Evolutionary conservation across 352 stramenopile genomes (phyloP).

Genomic region (Plasmopara muralis): DNA sequence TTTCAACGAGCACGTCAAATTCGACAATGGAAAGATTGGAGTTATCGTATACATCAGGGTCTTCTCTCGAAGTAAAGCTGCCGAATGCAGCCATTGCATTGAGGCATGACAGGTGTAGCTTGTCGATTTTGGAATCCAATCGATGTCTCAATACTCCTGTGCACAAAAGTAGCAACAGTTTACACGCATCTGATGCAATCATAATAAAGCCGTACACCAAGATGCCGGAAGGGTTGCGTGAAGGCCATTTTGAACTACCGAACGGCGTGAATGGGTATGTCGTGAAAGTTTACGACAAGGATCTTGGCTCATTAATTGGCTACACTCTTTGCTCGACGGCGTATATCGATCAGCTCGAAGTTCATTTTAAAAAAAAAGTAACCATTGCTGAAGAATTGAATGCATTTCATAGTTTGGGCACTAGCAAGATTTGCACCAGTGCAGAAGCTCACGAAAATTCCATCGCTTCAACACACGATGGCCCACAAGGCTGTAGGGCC

Average conservation of each 20-base stretch:
- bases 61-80: constrained; percentile 38
- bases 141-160: constrained; percentile 22
- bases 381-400: constrained; percentile 47
- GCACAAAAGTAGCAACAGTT: constrained; percentile 19
- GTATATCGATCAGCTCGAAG: constrained; percentile 67
- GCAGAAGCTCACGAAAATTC: constrained; percentile 12
- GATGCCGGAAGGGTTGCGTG: constrained; percentile 36
- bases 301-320: constrained; percentile 73
- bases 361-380: constrained; percentile 47
- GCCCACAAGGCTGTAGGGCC: not conserved
- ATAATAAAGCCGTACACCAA: constrained; percentile 48
- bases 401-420: constrained; percentile 15
- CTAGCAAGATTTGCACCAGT: constrained; percentile 16
- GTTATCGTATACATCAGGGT: constrained; percentile 35
- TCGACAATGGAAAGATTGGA: constrained; percentile 33
- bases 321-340: constrained; percentile 69
- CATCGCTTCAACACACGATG: not conserved
- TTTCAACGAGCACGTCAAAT: constrained; percentile 32
- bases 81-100: constrained; percentile 15
- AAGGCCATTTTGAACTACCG: constrained; percentile 70
- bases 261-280: constrained; percentile 68
- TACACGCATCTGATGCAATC: constrained; percentile 32
- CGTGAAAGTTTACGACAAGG: constrained; percentile 76
- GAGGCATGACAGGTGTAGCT: constrained; percentile 27
- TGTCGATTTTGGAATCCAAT: constrained; percentile 34